Evolutionary conservation across 495 filamentous ascomycete species (phyloP), one percentile per base, ranked within the genome.

Genomic region (Rhizodiscina lignyota): DNA sequence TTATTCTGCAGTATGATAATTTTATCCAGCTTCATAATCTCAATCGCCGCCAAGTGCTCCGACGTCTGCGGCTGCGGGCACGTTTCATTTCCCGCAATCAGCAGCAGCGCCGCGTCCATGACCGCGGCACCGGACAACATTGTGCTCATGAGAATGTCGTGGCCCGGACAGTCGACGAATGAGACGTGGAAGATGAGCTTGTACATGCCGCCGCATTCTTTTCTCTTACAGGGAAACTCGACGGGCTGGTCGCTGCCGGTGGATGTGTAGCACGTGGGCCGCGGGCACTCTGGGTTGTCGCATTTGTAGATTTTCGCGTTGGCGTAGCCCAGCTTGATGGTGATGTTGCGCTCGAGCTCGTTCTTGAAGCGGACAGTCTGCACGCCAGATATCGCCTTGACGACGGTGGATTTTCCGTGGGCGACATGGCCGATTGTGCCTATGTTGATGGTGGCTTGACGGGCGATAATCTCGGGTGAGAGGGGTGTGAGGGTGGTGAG

Each of bases 91-190:
- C 89, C 91, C 41, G 89, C 91, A 54, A 97, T 94, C 28, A 97
- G 67, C 21, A 97, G 73, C 21, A 97, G 70, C 21, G 91, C 91
- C 33, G 89, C 89, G 58, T 97, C 89, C 89, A 97, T 97, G 67
- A 97, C 89, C 29, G 89, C 89, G 49, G 89, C 89, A 51, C 89
- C 91, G 54, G 89, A 97, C 62, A 96, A 76, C 89, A 96, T 97
- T 40, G 89, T 97, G 60, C 86, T 94, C 89, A 97, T 97, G 51
- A 97, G 84, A 83, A 97, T 97, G 62, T 97, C 89, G 77, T 97
- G 89, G 59, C 89, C 89, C 23, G 89, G 89, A 69, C 89, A 97
- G 59, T 97, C 89, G 38, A 97, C 91, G 57, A 97, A 97, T 78
- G 80, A 87, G 48, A 87, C 82, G 62, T 91, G 81, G 64, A 83